Percentiles rank a stretch among this genome's conserved stretches.
Conservation (phyloP, 257 asterid species). For the Nicotiana tomentosiformis region DNA sequence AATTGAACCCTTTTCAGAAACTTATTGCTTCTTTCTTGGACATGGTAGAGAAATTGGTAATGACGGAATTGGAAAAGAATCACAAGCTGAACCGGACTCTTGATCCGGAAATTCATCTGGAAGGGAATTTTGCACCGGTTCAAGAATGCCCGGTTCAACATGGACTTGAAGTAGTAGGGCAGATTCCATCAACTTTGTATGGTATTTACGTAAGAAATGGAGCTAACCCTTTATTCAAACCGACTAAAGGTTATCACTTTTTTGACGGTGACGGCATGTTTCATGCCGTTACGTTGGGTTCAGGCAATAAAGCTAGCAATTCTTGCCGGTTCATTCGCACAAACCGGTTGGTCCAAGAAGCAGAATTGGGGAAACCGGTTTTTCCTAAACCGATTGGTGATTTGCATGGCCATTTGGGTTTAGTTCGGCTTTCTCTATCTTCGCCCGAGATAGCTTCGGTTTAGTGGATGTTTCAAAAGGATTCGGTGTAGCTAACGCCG, state of each 20-base stretch:
- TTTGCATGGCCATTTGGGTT: conserved; percentile 52
- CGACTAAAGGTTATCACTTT: conserved; percentile 48
- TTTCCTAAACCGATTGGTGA: conserved; percentile 60
- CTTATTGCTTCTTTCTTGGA: conserved; percentile 39
- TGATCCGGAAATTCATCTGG: conserved; percentile 47
- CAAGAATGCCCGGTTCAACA: conserved; percentile 48
- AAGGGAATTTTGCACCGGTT: conserved; percentile 58
- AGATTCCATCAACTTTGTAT: conserved; percentile 28
- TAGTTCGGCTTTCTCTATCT: conserved; percentile 45
- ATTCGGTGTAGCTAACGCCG: conserved; percentile 45
- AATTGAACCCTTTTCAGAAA: conserved; percentile 38
- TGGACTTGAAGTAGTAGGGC: conserved; percentile 44
- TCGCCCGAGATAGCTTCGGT: conserved; percentile 28
- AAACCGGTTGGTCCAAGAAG: conserved; percentile 37
- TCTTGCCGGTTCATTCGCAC: conserved; percentile 55
- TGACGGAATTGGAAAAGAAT: conserved; percentile 25
- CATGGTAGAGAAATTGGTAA: conserved; percentile 26
- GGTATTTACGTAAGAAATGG: conserved; percentile 59
- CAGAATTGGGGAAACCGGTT: conserved; percentile 34
- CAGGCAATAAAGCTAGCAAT: conserved; percentile 31
- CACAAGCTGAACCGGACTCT: conserved; percentile 35
- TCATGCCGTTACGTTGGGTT: conserved; percentile 38
- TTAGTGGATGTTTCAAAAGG: conserved; percentile 24
- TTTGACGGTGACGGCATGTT: conserved; percentile 73
- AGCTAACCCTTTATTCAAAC: conserved; percentile 47